Conservation (phyloP, 225 moss, liverwort and hornwort species). For the Lunularia cruciata region DNA sequence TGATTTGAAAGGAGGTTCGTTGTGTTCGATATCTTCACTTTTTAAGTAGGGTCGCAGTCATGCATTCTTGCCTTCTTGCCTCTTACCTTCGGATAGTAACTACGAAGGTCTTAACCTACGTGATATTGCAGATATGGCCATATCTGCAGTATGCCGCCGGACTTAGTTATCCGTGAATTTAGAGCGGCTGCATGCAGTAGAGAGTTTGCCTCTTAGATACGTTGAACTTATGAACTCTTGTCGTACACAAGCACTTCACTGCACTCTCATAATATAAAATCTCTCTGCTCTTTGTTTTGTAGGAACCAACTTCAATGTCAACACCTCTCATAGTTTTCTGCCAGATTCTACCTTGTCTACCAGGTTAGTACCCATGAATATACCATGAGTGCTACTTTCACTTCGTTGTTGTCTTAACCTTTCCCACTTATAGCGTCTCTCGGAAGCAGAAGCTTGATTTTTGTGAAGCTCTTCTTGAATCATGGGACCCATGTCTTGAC, state of each 20-base stretch:
- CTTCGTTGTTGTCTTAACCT: neutral
- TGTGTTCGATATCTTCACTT: neutral
- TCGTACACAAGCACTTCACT: no score
- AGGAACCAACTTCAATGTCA: slow-evolving; percentile 69
- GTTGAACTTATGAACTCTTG: no score
- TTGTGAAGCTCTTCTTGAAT: neutral
- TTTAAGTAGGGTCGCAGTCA: neutral
- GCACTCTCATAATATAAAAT: no score
- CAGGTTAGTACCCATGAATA: slow-evolving; percentile 38
- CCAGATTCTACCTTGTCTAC: slow-evolving; percentile 60
- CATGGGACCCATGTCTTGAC: no score
- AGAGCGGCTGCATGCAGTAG: no score
- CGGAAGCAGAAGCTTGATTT: neutral
- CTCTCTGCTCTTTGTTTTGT: neutral
- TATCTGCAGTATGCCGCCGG: no score
- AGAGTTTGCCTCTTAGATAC: no score
- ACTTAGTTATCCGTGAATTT: no score
- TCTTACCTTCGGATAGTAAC: no score
- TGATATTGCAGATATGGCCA: neutral
- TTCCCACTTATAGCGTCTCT: neutral
- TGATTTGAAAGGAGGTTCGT: slow-evolving; percentile 75
- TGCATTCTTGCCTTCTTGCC: neutral
- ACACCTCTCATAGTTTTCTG: slow-evolving; percentile 51
- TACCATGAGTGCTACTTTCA: no score
- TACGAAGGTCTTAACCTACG: no score